A percentile compares a stretch with the other conserved stretches of the same genome.
phyloP scores from a whole-genome alignment of 495 filamentous ascomycete genomes.

The Penicillium bovifimosum region DNA sequence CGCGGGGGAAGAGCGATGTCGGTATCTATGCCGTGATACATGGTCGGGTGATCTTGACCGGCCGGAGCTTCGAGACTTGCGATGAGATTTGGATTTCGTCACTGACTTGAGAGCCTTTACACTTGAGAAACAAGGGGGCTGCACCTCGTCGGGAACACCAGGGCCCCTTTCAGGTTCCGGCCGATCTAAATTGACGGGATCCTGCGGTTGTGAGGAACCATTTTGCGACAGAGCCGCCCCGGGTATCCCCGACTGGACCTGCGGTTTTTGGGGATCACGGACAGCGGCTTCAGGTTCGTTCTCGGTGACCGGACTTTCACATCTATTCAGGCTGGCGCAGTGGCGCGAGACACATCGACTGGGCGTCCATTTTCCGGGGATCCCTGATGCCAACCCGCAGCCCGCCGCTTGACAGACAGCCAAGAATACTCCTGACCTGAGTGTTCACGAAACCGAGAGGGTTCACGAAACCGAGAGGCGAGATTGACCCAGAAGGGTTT shows the following conservation, averaged over 20 bases:
- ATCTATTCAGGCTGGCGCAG: no score
- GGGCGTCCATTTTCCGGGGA: neutral
- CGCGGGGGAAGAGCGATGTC: neutral
- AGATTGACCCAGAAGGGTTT: constrained; percentile 2
- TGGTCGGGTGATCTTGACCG: neutral
- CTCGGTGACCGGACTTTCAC: no score
- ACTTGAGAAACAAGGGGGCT: neutral
- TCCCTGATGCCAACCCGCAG: neutral
- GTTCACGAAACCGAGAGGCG: no score
- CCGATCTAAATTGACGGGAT: neutral
- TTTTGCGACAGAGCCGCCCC: neutral
- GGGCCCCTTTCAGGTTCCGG: neutral
- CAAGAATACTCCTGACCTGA: neutral
- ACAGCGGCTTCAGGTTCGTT: neutral
- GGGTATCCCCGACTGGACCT: neutral
- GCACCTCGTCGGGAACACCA: neutral
- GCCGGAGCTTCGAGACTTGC: neutral
- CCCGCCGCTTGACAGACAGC: constrained; percentile 1
- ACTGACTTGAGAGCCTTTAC: no score
- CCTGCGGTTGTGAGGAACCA: neutral
- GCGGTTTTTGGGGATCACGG: no score
- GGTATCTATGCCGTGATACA: neutral
- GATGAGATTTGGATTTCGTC: neutral
- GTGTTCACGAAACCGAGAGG: neutral
- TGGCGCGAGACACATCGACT: neutral